These are phyloP conservation scores for Trametopsis cervina DNA, from an alignment of 768 basidiomycete genomes.

Conservation along the genomic window DNA sequence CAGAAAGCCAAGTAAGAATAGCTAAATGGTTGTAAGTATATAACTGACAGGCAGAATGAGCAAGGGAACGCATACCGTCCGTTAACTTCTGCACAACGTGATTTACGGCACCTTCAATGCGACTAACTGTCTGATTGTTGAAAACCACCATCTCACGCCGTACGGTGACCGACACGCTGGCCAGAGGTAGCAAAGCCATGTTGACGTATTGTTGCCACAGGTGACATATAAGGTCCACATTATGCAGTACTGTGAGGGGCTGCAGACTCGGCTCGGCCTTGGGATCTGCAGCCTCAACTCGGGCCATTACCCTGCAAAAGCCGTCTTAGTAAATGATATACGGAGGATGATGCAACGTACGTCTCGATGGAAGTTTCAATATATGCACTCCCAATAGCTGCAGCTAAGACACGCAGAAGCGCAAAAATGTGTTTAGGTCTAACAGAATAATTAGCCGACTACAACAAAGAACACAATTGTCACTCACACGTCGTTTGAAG, in stretches of 20 bases:
- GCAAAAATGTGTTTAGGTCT: constrained; percentile 89
- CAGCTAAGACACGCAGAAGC: constrained; percentile 77
- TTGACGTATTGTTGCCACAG: constrained; percentile 97
- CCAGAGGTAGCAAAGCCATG: constrained; percentile 83
- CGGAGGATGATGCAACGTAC: constrained; percentile 38
- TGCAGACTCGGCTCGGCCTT: constrained; percentile 79
- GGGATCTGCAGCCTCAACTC: constrained; percentile 65
- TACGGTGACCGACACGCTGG: constrained; percentile 76
- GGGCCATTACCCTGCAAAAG: constrained; percentile 51
- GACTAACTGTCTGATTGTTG: constrained; percentile 81
- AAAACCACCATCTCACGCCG: constrained; percentile 90
- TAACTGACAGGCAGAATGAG: not conserved
- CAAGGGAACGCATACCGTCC: constrained; percentile 51
- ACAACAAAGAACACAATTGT: constrained; percentile 31
- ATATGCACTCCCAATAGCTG: constrained; percentile 77
- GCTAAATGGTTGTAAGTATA: constrained; percentile 32
- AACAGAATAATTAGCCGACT: not conserved
- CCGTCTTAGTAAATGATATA: not conserved
- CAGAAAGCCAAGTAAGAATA: constrained; percentile 65
- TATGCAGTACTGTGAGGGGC: constrained; percentile 53
- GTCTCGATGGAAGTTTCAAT: constrained; percentile 90
- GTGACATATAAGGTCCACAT: constrained; percentile 84
- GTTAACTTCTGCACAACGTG: constrained; percentile 70
- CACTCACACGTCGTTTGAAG: constrained; percentile 83
- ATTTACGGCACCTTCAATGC: constrained; percentile 81